phyloP scores from a whole-genome alignment of 345 rosid species.

The Rhodamnia rubescens region DNA sequence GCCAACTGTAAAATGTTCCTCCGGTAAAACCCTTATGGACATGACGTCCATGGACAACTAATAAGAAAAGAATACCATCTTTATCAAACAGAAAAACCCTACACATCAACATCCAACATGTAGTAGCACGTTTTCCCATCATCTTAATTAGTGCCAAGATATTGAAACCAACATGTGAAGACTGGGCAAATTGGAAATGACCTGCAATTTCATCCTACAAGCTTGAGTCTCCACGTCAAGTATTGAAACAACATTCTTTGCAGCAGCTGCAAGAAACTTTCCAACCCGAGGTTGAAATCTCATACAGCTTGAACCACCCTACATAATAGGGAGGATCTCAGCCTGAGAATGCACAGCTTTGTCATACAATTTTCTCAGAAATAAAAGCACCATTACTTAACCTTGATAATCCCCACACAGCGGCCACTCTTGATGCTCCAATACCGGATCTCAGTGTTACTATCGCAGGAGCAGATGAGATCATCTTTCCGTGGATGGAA shows the following conservation, averaged over 20 bases:
- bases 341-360: neutral
- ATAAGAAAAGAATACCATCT: neutral
- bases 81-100: neutral
- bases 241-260: slow-evolving; percentile 37
- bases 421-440: slow-evolving; percentile 67
- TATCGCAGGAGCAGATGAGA: slow-evolving; percentile 59
- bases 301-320: slow-evolving; percentile 49
- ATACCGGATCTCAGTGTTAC: slow-evolving; percentile 45
- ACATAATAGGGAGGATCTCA: neutral
- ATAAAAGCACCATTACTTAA: neutral
- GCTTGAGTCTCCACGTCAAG: slow-evolving; percentile 51
- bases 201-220: slow-evolving; percentile 47
- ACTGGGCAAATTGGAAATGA: neutral
- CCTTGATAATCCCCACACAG: slow-evolving; percentile 51
- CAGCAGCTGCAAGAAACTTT: slow-evolving; percentile 51
- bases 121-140: neutral
- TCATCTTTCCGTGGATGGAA: slow-evolving; percentile 65
- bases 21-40: neutral
- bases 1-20: neutral
- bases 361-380: neutral
- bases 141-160: neutral
- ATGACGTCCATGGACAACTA: neutral
- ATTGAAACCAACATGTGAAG: neutral
- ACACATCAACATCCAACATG: neutral
- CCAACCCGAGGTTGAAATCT: slow-evolving; percentile 57